These are phyloP conservation scores for Dryadomyces quercivorus DNA, from an alignment of 2,329 filamentous ascomycete genomes.

Conservation along the genomic window DNA sequence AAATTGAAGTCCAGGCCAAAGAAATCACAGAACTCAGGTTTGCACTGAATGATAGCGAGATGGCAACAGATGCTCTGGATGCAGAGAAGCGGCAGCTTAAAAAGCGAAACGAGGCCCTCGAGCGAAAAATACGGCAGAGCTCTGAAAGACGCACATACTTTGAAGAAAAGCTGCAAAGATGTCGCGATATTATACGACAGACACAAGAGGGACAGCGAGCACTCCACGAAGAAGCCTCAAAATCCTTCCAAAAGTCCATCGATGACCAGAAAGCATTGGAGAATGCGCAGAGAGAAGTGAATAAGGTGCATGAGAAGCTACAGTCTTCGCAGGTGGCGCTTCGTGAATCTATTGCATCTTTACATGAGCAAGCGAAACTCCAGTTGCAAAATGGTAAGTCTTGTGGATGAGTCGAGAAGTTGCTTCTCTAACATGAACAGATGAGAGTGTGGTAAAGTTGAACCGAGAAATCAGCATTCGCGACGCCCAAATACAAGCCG, in stretches of 20 bases:
- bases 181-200: constrained; percentile 29
- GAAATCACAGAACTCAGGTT: constrained; percentile 9
- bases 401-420: constrained; percentile 3
- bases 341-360: constrained; percentile 12
- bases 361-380: constrained; percentile 6
- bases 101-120: constrained; percentile 10
- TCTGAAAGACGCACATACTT: constrained; percentile 17
- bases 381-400: neutral
- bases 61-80: constrained; percentile 2
- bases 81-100: constrained; percentile 9
- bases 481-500: constrained; percentile 2
- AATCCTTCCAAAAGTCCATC: neutral
- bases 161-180: constrained; percentile 23
- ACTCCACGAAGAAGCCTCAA: constrained; percentile 17
- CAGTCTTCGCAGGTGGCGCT: constrained; percentile 20
- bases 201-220: constrained; percentile 33
- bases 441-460: constrained; percentile 6
- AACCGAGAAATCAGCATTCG: neutral
- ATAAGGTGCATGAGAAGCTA: constrained; percentile 21
- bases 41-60: constrained; percentile 5
- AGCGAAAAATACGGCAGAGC: constrained; percentile 17
- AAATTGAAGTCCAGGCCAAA: constrained; percentile 1
- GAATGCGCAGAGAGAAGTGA: constrained; percentile 17
- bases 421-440: constrained; percentile 1
- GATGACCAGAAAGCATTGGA: constrained; percentile 19